Conservation (phyloP, 345 rosid genomes). For the Sapria himalayana region DNA sequence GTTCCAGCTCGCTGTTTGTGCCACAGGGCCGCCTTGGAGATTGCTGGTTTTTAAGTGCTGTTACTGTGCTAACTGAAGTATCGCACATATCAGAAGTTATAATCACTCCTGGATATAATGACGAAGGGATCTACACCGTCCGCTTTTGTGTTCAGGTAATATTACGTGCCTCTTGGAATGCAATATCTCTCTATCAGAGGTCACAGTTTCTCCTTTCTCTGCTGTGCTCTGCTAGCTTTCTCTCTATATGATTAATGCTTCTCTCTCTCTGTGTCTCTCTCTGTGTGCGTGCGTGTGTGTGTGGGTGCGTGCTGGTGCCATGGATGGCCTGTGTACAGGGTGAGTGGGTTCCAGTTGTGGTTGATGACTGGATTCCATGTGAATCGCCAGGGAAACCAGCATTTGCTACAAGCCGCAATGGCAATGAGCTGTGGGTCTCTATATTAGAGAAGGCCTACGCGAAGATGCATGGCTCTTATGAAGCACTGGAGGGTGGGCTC, state of each 20-base stretch:
- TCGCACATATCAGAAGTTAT: constrained; percentile 88
- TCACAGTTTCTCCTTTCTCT: constrained; percentile 6
- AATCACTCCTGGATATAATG: constrained; percentile 88
- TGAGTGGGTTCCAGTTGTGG: constrained; percentile 98
- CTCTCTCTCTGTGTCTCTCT: neutral
- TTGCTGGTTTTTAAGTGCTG: constrained; percentile 99
- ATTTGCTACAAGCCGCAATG: constrained; percentile 87
- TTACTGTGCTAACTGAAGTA: constrained; percentile 89
- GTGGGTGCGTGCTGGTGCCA: no score
- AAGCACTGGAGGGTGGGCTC: constrained; percentile 97
- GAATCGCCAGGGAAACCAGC: constrained; percentile 93
- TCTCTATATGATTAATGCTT: constrained; percentile 7
- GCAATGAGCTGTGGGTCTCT: constrained; percentile 93
- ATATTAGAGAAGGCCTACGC: constrained; percentile 96
- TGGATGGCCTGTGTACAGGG: constrained; percentile 38
- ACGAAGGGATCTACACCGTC: constrained; percentile 97
- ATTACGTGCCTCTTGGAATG: no score
- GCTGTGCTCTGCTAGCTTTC: constrained; percentile 2
- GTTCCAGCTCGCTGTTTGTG: constrained; percentile 10
- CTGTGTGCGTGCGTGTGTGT: no score
- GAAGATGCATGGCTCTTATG: constrained; percentile 93
- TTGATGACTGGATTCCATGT: constrained; percentile 99
- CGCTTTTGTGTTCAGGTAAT: constrained; percentile 98
- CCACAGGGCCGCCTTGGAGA: constrained; percentile 88
- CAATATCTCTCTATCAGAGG: no score